Conservation (phyloP, 805 yeast species). For the Cyberlindnera nakhonratchasimensis region DNA sequence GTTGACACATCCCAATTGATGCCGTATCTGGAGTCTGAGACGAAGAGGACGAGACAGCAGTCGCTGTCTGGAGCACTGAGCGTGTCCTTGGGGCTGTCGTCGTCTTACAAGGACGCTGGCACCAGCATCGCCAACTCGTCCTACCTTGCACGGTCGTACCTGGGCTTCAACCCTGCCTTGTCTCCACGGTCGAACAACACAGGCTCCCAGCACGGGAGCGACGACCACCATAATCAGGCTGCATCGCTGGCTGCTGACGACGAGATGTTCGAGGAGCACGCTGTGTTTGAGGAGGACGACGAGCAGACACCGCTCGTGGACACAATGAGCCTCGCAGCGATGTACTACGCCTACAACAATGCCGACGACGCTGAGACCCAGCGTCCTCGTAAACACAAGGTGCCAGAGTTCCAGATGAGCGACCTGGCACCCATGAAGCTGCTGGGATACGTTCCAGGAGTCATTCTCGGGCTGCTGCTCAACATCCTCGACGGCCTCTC, state of each 20-base stretch:
- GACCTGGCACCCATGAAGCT: slow-evolving; percentile 17
- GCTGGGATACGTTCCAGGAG: slow-evolving; percentile 57
- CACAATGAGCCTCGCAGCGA: slow-evolving; percentile 6
- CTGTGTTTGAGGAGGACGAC: slow-evolving; percentile 2
- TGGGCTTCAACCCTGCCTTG: slow-evolving; percentile 23
- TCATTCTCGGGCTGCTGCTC: slow-evolving; percentile 75
- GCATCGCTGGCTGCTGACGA: slow-evolving; percentile 59
- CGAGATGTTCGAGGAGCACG: slow-evolving; percentile 30
- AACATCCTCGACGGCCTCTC: slow-evolving; percentile 91
- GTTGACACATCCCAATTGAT: too few species aligned
- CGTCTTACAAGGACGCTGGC: slow-evolving; percentile 20
- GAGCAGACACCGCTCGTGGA: slow-evolving; percentile 13
- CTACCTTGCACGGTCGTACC: slow-evolving; percentile 26
- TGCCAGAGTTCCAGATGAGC: slow-evolving; percentile 14
- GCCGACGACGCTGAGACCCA: slow-evolving; percentile 11
- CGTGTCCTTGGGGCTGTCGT: slow-evolving; percentile 27
- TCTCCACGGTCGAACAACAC: background rate
- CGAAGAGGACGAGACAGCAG: slow-evolving; percentile 12
- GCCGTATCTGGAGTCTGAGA: too few species aligned
- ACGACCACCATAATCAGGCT: slow-evolving; percentile 45
- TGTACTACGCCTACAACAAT: slow-evolving; percentile 13
- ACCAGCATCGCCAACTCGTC: slow-evolving; percentile 11
- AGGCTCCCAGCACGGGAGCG: background rate
- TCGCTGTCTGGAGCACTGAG: slow-evolving; percentile 28
- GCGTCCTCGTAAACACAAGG: background rate